Evolutionary conservation across 768 basidiomycete genomes (phyloP).

Genomic region (Vararia minispora): DNA sequence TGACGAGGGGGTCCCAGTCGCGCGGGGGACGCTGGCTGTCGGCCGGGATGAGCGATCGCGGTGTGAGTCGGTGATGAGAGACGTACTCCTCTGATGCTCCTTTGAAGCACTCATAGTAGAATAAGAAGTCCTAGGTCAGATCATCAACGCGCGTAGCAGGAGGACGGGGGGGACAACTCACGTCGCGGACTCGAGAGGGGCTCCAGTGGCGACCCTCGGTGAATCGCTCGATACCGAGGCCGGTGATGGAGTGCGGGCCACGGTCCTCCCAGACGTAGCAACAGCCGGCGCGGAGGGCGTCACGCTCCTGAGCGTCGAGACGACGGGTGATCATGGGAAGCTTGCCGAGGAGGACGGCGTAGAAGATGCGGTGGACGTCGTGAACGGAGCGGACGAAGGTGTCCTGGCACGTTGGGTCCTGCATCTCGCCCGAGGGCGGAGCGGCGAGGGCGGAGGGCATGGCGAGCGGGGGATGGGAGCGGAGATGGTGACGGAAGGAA

Average conservation of each 20-base stretch:
- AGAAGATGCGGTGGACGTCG: conserved; percentile 75
- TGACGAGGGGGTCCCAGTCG: conserved; percentile 33
- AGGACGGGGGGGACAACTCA: conserved; percentile 10
- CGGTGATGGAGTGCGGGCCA: conserved; percentile 66
- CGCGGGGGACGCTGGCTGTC: conserved; percentile 31
- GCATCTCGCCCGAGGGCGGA: conserved; percentile 33
- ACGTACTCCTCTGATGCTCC: conserved; percentile 28
- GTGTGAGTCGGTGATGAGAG: conserved; percentile 10
- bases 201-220: conserved; percentile 76
- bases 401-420: conserved; percentile 64
- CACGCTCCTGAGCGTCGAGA: conserved; percentile 71
- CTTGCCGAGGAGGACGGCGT: conserved; percentile 56
- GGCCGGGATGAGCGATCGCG: conserved; percentile 4
- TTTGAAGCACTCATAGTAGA: conserved; percentile 39
- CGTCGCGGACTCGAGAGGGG: conserved; percentile 58
- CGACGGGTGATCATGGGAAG: conserved; percentile 73
- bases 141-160: conserved; percentile 1
- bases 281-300: conserved; percentile 55
- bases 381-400: conserved; percentile 69
- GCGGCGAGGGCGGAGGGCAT: conserved; percentile 15
- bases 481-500: conserved; percentile 8
- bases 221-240: conserved; percentile 83
- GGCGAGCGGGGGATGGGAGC: conserved; percentile 13
- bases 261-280: conserved; percentile 88
- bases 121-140: conserved; percentile 35